Percentiles rank a stretch among this genome's conserved stretches.
These are phyloP conservation scores for Clitopilus hobsonii DNA, from an alignment of 768 basidiomycete genomes.

Conservation along the genomic window DNA sequence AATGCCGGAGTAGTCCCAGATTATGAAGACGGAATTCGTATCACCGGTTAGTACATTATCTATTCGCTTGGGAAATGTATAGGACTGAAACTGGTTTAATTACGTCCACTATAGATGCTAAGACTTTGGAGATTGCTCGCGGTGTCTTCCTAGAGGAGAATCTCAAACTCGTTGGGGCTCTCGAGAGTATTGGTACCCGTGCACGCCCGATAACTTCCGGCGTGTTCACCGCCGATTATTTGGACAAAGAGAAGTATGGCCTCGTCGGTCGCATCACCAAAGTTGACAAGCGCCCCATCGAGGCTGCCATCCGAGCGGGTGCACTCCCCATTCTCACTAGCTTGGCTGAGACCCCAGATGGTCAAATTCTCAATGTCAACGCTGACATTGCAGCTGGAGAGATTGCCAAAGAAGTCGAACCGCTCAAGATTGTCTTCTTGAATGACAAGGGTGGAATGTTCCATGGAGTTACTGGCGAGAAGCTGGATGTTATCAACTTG, in stretches of 20 bases:
- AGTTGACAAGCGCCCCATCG: constrained; percentile 94
- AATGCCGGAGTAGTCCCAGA: constrained; percentile 91
- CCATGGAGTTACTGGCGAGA: constrained; percentile 97
- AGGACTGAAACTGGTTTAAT: background rate
- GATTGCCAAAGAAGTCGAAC: constrained; percentile 95
- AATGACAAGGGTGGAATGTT: constrained; percentile 98
- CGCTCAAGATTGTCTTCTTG: constrained; percentile 96
- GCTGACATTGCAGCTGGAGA: constrained; percentile 98
- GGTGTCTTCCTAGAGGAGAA: constrained; percentile 98
- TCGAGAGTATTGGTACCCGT: constrained; percentile 93
- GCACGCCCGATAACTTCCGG: constrained; percentile 97
- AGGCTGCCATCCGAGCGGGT: constrained; percentile 94
- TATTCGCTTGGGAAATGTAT: background rate
- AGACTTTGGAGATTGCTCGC: constrained; percentile 91
- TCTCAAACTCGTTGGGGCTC: constrained; percentile 85
- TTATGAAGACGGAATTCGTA: constrained; percentile 96
- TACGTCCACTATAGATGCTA: constrained; percentile 57
- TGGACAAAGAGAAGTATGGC: constrained; percentile 92
- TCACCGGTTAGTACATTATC: constrained; percentile 66
- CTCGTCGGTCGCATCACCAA: constrained; percentile 94
- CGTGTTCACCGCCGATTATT: constrained; percentile 95
- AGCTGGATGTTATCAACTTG: constrained; percentile 92
- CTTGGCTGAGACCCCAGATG: constrained; percentile 89
- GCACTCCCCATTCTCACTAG: constrained; percentile 94
- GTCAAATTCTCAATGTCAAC: constrained; percentile 99